Base-by-base conservation (phyloP, 768 basidiomycete genomes). In the Nidularia sp. region DNA sequence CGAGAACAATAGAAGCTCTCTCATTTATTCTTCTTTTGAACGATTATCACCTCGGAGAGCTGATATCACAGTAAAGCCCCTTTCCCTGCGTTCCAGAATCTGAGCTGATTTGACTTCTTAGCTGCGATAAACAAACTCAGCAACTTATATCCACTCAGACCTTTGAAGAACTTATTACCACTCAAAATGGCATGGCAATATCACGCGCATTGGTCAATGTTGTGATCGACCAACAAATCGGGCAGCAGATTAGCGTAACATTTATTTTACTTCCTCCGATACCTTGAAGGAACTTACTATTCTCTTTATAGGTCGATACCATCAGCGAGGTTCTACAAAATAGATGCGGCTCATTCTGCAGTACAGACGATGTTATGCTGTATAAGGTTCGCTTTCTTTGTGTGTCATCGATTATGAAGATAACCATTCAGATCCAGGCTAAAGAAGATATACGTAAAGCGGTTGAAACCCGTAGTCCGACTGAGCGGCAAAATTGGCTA, bases 171-270 rank as follows among this genome's bases (percentile, higher is more conserved):
- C 75, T 99, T 34, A 83, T 99, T 55, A 93, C 91, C 15, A 82
- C 84, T 35, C 83, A 87, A 62, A 81, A 85, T 60, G 97, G 97
- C 36, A 83, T 93, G 59, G 86, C 85, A n/a, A 83, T 87, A 22
- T 96, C 97, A 6, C 80, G 92, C 57, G 86, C 86, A 9, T 71
- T 99, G 39, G 95, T 98, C 8, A 98, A 96, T 56, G 86, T 95
- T 33, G 83, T 99, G 58, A 98, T 99, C 58, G 92, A 99, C 67
- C 93, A 96, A 64, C 97, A 99, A 66, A 98, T 98, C 58, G 91
- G 91, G 18, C 93, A 96, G 64, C 94, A 98, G 64, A 90, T 94
- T 48, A 93, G 91, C 57, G 94, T 95, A 66, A 60, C 89, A 66
- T 29, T 15, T 18, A 48, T 47, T 22, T 9, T 39, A 45, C 25